Evolutionary conservation across 2,329 filamentous ascomycete species (phyloP).

Genomic region (Ophiocordyceps camponoti-leonardi): DNA sequence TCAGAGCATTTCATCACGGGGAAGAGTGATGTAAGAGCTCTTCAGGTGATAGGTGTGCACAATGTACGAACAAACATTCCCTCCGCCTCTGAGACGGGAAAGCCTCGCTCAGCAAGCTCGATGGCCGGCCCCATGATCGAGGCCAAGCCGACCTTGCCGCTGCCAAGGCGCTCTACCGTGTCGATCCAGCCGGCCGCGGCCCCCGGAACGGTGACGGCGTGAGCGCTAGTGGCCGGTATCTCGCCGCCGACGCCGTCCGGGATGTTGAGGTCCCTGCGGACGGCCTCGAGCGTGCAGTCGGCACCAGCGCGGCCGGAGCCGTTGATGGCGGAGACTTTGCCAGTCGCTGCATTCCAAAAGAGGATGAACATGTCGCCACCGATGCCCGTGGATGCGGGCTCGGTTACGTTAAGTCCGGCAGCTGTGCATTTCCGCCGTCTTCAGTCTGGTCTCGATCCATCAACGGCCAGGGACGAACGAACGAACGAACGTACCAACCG

Average conservation of each 20-base stretch:
- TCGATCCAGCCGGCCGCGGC: conserved; percentile 91
- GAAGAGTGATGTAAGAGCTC: background rate
- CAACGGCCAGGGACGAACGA: background rate
- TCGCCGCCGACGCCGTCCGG: conserved; percentile 32
- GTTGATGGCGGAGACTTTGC: conserved; percentile 73
- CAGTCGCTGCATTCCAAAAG: conserved; percentile 70
- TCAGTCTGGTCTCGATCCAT: background rate
- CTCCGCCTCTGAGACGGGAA: conserved; percentile 71
- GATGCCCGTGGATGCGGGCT: conserved; percentile 84
- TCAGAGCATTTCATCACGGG: background rate
- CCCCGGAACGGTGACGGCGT: conserved; percentile 75
- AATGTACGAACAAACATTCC: conserved; percentile 41
- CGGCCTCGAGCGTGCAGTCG: conserved; percentile 49
- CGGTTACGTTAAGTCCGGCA: conserved; percentile 81
- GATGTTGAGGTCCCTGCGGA: conserved; percentile 53
- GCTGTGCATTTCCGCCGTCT: conserved; percentile 28
- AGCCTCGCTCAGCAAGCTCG: conserved; percentile 71
- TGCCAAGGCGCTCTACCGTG: conserved; percentile 73
- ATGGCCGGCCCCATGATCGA: conserved; percentile 74
- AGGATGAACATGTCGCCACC: conserved; percentile 96
- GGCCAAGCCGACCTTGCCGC: conserved; percentile 60
- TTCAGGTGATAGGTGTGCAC: no score
- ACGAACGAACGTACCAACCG: conserved; percentile 45
- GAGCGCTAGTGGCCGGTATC: conserved; percentile 62
- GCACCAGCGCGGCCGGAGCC: conserved; percentile 73